Percentiles rank a stretch among this genome's conserved stretches.
These are phyloP conservation scores for Penicillium cosmopolitanum DNA, from an alignment of 495 filamentous ascomycete species.

Conservation along the genomic window DNA sequence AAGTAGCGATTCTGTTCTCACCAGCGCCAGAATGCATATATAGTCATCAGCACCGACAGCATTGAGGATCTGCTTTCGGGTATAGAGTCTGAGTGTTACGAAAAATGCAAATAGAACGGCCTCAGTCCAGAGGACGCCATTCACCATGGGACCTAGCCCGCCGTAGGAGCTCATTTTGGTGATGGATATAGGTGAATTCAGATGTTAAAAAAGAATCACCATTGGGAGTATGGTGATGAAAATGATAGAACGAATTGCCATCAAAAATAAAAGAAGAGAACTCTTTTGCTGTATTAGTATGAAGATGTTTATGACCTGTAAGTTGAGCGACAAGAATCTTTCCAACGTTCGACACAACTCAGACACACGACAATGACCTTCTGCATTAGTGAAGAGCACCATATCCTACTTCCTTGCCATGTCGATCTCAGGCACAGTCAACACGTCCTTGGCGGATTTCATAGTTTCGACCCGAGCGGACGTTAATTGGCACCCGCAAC, in stretches of 20 bases:
- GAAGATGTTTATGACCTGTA: conserved; percentile 7
- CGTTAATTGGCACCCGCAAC: not conserved
- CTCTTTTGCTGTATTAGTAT: conserved; percentile 4
- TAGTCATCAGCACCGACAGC: conserved; percentile 31
- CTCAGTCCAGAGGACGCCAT: conserved; percentile 30
- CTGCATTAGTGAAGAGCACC: conserved; percentile 5
- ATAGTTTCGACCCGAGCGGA: not conserved
- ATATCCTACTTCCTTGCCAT: not conserved
- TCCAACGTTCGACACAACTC: not conserved
- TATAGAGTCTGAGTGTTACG: conserved; percentile 30
- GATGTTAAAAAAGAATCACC: not conserved
- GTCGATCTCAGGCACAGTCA: not conserved
- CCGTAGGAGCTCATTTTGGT: conserved; percentile 31
- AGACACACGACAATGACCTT: not conserved
- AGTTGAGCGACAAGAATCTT: conserved; percentile 12
- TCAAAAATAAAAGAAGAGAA: not conserved
- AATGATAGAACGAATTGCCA: not conserved
- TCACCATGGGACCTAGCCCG: conserved; percentile 32
- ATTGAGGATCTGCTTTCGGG: conserved; percentile 27
- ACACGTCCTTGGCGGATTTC: not conserved
- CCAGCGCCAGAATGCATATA: conserved; percentile 24
- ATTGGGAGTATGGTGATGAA: too few relatives aligned
- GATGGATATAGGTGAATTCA: not conserved
- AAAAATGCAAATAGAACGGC: conserved; percentile 25
- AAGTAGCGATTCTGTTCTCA: conserved; percentile 1